These are phyloP conservation scores for Phaeosphaeriaceae sp. DNA, from an alignment of 2,329 filamentous ascomycete genomes.

Conservation along the genomic window DNA sequence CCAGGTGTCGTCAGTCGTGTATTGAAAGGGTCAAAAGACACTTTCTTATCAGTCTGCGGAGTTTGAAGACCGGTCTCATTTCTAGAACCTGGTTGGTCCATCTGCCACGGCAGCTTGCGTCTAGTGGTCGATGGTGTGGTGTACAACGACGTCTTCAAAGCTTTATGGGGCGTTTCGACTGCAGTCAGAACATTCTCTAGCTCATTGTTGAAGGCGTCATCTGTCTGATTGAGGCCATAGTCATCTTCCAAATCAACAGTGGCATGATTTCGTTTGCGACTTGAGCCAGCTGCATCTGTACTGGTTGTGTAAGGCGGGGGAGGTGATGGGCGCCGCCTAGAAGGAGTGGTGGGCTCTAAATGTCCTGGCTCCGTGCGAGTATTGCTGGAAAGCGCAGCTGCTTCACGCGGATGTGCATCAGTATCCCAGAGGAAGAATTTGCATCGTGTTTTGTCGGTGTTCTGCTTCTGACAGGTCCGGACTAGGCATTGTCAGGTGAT, in stretches of 20 bases:
- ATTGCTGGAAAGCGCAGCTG: conserved; percentile 55
- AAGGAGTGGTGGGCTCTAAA: conserved; percentile 17
- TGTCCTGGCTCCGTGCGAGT: conserved; percentile 53
- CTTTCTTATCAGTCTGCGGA: conserved; percentile 28
- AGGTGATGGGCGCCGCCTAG: conserved; percentile 23
- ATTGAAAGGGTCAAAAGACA: conserved; percentile 18
- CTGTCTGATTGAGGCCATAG: conserved; percentile 38
- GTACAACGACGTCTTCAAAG: conserved; percentile 45
- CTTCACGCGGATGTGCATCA: conserved; percentile 59
- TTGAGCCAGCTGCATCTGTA: conserved; percentile 11
- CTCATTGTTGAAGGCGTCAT: conserved; percentile 42
- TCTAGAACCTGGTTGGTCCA: conserved; percentile 19
- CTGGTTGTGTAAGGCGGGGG: conserved; percentile 26
- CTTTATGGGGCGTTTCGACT: conserved; percentile 52
- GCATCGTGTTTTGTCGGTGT: conserved; percentile 55
- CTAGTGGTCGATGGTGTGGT: conserved; percentile 42
- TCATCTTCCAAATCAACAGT: conserved; percentile 43
- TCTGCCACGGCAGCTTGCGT: conserved; percentile 50
- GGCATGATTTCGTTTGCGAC: conserved; percentile 40
- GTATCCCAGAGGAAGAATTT: conserved; percentile 66
- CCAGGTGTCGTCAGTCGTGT: conserved; percentile 8
- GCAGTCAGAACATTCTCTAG: conserved; percentile 32
- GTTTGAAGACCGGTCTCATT: conserved; percentile 31
- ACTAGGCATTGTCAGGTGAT: conserved; percentile 42
- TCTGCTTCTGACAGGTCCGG: conserved; percentile 63